Base-by-base conservation (phyloP, 2,329 filamentous ascomycete genomes). In the Aaosphaeria pasadenensis region DNA sequence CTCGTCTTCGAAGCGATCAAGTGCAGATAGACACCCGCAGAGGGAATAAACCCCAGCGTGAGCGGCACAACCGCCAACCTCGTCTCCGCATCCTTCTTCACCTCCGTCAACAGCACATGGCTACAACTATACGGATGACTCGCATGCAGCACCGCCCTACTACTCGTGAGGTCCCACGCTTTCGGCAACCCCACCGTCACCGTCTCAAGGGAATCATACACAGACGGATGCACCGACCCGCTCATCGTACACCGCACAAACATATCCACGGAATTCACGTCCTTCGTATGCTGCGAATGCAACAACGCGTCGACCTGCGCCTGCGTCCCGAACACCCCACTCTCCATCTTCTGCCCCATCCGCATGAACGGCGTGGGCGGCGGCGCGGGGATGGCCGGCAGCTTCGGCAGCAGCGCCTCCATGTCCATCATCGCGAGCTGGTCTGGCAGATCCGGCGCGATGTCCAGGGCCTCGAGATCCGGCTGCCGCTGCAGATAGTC, bases 1-100 rank as follows among this genome's bases (percentile, higher is more conserved):
- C 91, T 95, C 4, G 90, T 87, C 60, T 95, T 95, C 11, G 87
- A 90, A 1, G 91, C 87, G 9, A 97, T 77, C 4, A 96, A 78
- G 30, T 91, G 89, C 2, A 97, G 75, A 61, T 95, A 89, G 47
- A 91, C 83, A 3, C 88, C 88, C 2, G 85, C 86, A 11, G 85
- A 85, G 3, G 85, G 84, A 42, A 95, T 83, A 62, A 96, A 95
- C 0, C 86, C 83, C n/a, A 96, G 75, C 57, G 95, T 89, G 65
- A 95, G 82, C 1, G 88, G 88, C 0, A 91, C 75, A 40, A 64
- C 64, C 39, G 55, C 60, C 5, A 74, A 67, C 9, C 11, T 67
- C 54, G 30, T 74, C 5, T 74, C 69, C 1, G 67, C 63, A 17
- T 30, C 39, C 6, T 43, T 31, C 17, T 69, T 69, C 55, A 87